These are phyloP conservation scores for Pisolithus marmoratus DNA, from an alignment of 768 basidiomycete species.

Conservation along the genomic window DNA sequence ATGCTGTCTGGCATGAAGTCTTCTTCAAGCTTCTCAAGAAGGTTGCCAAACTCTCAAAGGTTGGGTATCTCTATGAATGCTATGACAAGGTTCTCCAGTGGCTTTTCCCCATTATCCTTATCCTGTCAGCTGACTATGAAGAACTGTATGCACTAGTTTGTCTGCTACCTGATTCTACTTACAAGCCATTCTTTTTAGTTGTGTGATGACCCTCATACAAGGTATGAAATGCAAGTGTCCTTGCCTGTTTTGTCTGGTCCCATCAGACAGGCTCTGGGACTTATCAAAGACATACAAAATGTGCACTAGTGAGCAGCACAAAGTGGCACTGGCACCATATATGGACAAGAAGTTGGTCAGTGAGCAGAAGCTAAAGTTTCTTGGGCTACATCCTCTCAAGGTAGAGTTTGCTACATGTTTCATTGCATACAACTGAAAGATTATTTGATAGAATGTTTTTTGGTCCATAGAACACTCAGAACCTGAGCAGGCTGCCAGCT, in stretches of 20 bases:
- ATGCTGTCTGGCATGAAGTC: conserved; percentile 30
- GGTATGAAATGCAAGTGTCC: conserved; percentile 24
- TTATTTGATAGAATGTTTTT: too few species aligned
- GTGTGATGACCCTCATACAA: conserved; percentile 33
- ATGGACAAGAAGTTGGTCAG: too few species aligned
- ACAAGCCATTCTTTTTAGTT: conserved; percentile 11
- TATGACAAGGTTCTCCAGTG: conserved; percentile 22
- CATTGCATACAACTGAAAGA: too few species aligned
- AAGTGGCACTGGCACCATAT: too few species aligned
- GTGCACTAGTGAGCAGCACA: too few species aligned
- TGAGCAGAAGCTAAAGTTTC: too few species aligned
- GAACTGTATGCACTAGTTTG: conserved; percentile 36
- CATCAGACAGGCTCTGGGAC: conserved; percentile 13
- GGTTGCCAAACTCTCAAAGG: conserved; percentile 13
- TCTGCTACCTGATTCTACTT: too few species aligned
- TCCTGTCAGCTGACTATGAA: conserved; percentile 38
- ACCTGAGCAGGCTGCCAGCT: too few species aligned
- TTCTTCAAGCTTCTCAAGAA: conserved; percentile 25
- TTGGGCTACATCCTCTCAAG: too few species aligned
- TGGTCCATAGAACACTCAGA: too few species aligned
- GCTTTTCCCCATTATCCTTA: conserved; percentile 32
- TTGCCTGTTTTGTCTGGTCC: conserved; percentile 35
- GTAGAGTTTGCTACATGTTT: too few species aligned
- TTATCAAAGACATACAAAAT: too few species aligned
- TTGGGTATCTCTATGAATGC: conserved; percentile 19